Conservation (phyloP, 495 filamentous ascomycete species). For the Lepidopterella palustris region DNA sequence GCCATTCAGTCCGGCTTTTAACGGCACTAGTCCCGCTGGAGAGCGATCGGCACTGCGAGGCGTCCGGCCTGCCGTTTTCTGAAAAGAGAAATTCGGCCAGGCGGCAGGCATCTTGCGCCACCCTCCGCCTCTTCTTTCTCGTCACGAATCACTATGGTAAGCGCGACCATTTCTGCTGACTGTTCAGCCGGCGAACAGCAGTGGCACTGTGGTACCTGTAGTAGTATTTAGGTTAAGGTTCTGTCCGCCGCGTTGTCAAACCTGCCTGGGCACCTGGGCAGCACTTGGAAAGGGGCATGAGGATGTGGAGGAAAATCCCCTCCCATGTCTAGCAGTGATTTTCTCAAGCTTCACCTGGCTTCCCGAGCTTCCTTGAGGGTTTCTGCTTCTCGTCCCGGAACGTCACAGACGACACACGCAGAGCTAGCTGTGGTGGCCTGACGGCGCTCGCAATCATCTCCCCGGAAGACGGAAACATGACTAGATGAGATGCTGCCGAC, state of each 20-base stretch:
- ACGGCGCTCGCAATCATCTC: slow-evolving; percentile 6
- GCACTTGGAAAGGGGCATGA: slow-evolving; percentile 6
- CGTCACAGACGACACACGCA: slow-evolving; percentile 13
- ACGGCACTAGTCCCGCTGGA: slow-evolving; percentile 19
- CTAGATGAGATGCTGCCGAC: slow-evolving; percentile 4
- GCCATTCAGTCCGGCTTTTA: slow-evolving; percentile 18
- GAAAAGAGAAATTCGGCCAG: slow-evolving; percentile 14
- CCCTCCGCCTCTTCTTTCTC: no score
- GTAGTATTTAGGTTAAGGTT: slow-evolving; percentile 1
- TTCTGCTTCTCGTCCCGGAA: slow-evolving; percentile 12
- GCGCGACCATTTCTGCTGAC: slow-evolving; percentile 8
- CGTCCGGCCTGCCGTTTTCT: slow-evolving; percentile 25
- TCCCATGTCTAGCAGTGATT: background rate
- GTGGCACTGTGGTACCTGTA: no score
- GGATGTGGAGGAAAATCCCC: slow-evolving; percentile 10
- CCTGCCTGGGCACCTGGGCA: no score
- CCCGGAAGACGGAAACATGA: slow-evolving; percentile 1
- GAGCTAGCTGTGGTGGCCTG: slow-evolving; percentile 11
- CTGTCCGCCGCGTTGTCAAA: background rate
- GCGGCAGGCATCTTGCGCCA: slow-evolving; percentile 10
- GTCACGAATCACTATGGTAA: no score
- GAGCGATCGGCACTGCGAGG: slow-evolving; percentile 21
- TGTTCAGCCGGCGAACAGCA: slow-evolving; percentile 11
- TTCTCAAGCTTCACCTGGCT: slow-evolving; percentile 26
- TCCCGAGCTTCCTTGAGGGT: slow-evolving; percentile 30